Conservation (phyloP, 352 stramenopile species). For the Globisporangium radiosum region DNA sequence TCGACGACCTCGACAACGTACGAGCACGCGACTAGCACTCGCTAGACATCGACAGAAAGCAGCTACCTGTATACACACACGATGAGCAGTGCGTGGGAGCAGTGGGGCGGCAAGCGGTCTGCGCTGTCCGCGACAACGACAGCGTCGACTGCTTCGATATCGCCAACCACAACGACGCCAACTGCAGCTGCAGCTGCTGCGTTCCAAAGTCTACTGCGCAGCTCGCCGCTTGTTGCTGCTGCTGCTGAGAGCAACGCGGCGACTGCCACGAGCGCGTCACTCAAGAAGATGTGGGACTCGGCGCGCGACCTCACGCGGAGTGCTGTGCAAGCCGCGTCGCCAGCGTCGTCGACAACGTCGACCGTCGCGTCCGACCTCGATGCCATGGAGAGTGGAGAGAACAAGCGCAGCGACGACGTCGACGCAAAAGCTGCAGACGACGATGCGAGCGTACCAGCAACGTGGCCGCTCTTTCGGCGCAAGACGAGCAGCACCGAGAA, state of each 20-base stretch:
- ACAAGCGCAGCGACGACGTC: background rate
- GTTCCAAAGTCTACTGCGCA: constrained; percentile 44
- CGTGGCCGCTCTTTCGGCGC: constrained; percentile 36
- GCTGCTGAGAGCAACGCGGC: constrained; percentile 13
- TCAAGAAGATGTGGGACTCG: constrained; percentile 62
- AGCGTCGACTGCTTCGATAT: constrained; percentile 9
- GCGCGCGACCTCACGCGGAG: constrained; percentile 46
- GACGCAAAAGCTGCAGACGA: constrained; percentile 7
- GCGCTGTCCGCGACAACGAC: constrained; percentile 17
- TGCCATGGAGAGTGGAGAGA: constrained; percentile 43
- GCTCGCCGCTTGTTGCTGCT: constrained; percentile 37
- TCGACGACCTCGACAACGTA: too few relatives aligned
- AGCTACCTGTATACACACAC: background rate
- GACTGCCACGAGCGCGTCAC: constrained; percentile 19
- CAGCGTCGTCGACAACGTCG: constrained; percentile 2
- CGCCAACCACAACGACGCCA: constrained; percentile 7
- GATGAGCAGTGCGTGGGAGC: constrained; percentile 51
- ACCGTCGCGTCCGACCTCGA: constrained; percentile 18
- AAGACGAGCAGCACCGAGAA: constrained; percentile 24
- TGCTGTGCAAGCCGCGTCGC: constrained; percentile 10
- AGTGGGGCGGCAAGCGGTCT: constrained; percentile 59
- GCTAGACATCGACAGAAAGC: too few relatives aligned
- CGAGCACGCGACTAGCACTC: too few relatives aligned
- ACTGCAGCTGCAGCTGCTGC: constrained; percentile 20
- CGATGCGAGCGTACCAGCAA: constrained; percentile 15